Conservation (phyloP, 352 stramenopile genomes). For the Phytophthora palmivora region DNA sequence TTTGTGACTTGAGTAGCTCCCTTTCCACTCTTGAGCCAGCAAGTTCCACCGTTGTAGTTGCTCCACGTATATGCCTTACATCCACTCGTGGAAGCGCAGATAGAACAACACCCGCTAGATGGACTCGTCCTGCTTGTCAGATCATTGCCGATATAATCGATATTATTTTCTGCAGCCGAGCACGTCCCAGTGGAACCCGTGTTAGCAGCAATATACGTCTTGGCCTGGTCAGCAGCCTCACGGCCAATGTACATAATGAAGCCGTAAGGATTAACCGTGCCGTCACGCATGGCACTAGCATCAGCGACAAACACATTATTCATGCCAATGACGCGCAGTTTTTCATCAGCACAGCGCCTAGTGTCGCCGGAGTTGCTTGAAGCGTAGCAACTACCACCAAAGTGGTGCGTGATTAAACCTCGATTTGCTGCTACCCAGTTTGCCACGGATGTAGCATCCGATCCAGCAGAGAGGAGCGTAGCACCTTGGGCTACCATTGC, state of each 20-base stretch:
- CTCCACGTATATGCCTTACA: conserved; percentile 63
- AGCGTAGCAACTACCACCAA: conserved; percentile 71
- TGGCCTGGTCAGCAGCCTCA: conserved; percentile 49
- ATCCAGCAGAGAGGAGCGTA: conserved; percentile 47
- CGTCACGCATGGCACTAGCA: conserved; percentile 57
- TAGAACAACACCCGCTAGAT: conserved; percentile 42
- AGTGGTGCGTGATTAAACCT: conserved; percentile 61
- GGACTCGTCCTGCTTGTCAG: conserved; percentile 40
- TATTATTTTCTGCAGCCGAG: conserved; percentile 32
- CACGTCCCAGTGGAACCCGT: conserved; percentile 19
- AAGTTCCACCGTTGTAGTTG: conserved; percentile 57
- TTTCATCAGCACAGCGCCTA: conserved; percentile 65
- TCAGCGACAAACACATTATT: conserved; percentile 71
- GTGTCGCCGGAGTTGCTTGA: conserved; percentile 48
- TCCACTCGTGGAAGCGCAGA: conserved; percentile 31
- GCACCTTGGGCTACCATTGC: conserved; percentile 43
- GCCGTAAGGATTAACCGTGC: conserved; percentile 69
- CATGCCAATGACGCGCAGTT: conserved; percentile 62
- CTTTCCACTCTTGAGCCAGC: conserved; percentile 61
- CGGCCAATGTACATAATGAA: conserved; percentile 78
- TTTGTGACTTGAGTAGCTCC: conserved; percentile 17
- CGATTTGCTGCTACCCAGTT: conserved; percentile 55
- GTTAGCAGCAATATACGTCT: conserved; percentile 37
- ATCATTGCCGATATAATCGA: conserved; percentile 62
- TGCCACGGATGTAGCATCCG: conserved; percentile 32